A percentile compares a stretch with the other conserved stretches of the same genome.
phyloP scores from a whole-genome alignment of 257 asterid genomes.

The Scutellaria barbata region DNA sequence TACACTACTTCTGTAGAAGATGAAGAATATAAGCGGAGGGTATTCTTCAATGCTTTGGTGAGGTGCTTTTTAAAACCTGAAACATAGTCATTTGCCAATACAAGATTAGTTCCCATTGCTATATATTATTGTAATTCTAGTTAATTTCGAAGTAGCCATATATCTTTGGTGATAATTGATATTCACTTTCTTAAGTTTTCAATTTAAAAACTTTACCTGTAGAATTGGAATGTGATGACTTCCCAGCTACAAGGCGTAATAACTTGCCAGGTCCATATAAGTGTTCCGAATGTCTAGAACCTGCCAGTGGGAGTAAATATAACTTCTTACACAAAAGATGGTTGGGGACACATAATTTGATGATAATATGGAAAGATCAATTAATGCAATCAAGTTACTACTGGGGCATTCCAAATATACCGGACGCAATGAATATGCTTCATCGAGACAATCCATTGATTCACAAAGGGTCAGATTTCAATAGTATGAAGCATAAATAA shows the following conservation, averaged over 20 bases:
- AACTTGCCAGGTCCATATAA: constrained; percentile 56
- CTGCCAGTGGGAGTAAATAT: constrained; percentile 38
- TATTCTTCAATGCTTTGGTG: constrained; percentile 57
- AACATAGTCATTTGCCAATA: constrained; percentile 14
- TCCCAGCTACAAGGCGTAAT: constrained; percentile 53
- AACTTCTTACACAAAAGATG: constrained; percentile 22
- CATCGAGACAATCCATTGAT: constrained; percentile 15
- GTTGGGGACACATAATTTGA: not conserved
- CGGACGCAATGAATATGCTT: not conserved
- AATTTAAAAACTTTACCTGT: constrained; percentile 41
- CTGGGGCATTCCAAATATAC: not conserved
- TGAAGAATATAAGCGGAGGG: constrained; percentile 73
- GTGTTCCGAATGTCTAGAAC: constrained; percentile 50
- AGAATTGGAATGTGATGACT: constrained; percentile 45
- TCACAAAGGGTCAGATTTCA: constrained; percentile 15
- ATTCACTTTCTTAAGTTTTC: not conserved
- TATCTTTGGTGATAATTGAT: not conserved
- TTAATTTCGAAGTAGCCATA: constrained; percentile 1
- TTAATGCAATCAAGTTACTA: not conserved
- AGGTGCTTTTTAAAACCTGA: constrained; percentile 76
- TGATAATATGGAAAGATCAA: not conserved
- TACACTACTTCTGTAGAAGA: constrained; percentile 69
- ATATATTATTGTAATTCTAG: not conserved
- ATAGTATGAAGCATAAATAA: constrained; percentile 1
- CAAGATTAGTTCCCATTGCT: not conserved